These are phyloP conservation scores for Blastocystis hominis DNA, from an alignment of 352 stramenopile species.

Conservation along the genomic window DNA sequence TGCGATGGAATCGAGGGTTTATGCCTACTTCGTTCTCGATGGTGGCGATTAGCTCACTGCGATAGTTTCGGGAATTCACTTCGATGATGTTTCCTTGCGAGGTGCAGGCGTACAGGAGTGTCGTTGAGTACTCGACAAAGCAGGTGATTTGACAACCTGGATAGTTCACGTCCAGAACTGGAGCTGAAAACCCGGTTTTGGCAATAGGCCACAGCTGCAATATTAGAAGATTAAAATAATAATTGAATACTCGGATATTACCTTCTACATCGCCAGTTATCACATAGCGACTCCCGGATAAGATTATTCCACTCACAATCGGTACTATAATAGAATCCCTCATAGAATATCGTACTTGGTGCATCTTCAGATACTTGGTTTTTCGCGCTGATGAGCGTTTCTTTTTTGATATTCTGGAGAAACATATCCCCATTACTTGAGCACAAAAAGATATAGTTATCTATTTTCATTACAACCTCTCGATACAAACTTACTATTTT, in stretches of 20 bases:
- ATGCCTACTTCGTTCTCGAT: background rate
- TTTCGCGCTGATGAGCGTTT: background rate
- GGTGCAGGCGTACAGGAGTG: constrained; percentile 5
- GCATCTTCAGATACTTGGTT: background rate
- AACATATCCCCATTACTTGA: constrained; percentile 32
- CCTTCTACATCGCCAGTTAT: background rate
- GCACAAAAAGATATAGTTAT: constrained; percentile 54
- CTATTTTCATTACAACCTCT: background rate
- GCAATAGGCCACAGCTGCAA: constrained; percentile 28
- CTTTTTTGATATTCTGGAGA: constrained; percentile 35
- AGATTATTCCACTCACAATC: background rate
- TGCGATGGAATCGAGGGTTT: background rate
- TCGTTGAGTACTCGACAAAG: background rate
- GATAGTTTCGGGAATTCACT: background rate
- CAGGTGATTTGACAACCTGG: constrained; percentile 16
- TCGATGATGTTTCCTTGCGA: constrained; percentile 1
- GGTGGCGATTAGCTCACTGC: background rate
- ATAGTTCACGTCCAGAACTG: constrained; percentile 1
- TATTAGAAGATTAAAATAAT: background rate
- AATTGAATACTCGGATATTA: background rate
- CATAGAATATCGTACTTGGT: background rate
- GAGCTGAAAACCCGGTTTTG: constrained; percentile 9
- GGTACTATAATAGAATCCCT: background rate
- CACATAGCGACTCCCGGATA: constrained; percentile 30
- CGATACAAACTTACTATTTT: constrained; percentile 21